Conservation (phyloP, 1,284 basidiomycete genomes). For the Ceratobasidium sp. region DNA sequence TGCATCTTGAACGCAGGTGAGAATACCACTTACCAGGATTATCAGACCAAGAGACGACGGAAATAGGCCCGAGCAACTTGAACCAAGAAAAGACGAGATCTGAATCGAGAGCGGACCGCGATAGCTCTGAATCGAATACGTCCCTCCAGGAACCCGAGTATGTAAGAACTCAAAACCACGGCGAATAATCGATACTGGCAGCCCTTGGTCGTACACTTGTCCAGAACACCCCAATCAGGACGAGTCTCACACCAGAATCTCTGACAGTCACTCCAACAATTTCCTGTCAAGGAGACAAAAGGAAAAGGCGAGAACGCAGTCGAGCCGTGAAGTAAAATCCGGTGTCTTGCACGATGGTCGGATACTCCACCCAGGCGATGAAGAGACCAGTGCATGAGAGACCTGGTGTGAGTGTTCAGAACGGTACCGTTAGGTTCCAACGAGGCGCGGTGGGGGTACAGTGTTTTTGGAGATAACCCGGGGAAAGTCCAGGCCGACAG, state of each 20-base stretch:
- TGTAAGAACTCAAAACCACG: not conserved
- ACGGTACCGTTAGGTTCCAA: not conserved
- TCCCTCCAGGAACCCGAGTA: not conserved
- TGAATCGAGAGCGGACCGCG: not conserved
- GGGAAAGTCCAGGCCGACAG: not conserved
- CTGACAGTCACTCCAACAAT: not conserved
- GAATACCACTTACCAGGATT: slow-evolving; percentile 6
- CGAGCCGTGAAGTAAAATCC: not conserved
- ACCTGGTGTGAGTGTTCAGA: not conserved
- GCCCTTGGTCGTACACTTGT: not conserved
- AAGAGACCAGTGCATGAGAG: not conserved
- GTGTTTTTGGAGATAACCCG: not conserved
- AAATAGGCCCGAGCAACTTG: not conserved
- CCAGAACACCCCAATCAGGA: slow-evolving; percentile 1
- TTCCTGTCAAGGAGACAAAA: slow-evolving; percentile 9
- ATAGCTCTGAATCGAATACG: not conserved
- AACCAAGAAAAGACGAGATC: not conserved
- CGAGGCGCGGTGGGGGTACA: not conserved
- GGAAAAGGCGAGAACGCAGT: slow-evolving; percentile 7
- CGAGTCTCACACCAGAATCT: not conserved
- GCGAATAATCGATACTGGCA: not conserved
- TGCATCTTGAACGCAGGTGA: slow-evolving; percentile 8
- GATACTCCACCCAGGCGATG: not conserved
- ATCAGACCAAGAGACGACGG: not conserved
- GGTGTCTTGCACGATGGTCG: not conserved